Evolutionary conservation across 345 rosid genomes (phyloP).

Genomic region (Odontarrhena argentea): DNA sequence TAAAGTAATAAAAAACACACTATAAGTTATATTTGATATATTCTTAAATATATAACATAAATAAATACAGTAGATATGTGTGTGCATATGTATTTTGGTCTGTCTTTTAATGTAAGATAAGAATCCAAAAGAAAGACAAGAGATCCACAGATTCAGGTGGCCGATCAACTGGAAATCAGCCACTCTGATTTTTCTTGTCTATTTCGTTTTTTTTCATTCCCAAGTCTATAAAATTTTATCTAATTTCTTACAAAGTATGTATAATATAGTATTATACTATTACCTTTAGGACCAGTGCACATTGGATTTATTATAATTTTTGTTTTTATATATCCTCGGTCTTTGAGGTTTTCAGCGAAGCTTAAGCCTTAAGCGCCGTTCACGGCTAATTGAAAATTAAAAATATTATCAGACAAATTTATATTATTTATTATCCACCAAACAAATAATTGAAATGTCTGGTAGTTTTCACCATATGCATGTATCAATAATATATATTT

Average conservation of each 20-base stretch:
- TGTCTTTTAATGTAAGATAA: conserved; percentile 25
- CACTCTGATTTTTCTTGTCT: conserved; percentile 36
- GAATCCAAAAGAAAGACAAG: conserved; percentile 31
- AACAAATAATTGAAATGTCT: too few species aligned
- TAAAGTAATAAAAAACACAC: neutral
- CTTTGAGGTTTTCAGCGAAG: conserved; percentile 43
- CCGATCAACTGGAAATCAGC: conserved; percentile 38
- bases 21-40: neutral
- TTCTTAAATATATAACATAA: neutral
- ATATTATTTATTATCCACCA: conserved; percentile 21
- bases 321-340: conserved; percentile 42
- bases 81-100: conserved; percentile 37
- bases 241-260: neutral
- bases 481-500: neutral
- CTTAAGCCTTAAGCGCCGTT: conserved; percentile 47
- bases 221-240: conserved; percentile 19
- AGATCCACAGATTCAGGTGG: conserved; percentile 42
- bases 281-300: conserved; percentile 24
- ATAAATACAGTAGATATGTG: conserved; percentile 5
- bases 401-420: conserved; percentile 15
- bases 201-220: neutral
- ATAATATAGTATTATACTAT: neutral
- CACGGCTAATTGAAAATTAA: conserved; percentile 35
- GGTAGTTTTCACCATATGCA: neutral
- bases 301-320: conserved; percentile 19